Conservation (phyloP, 129 eudicot species). For the Ambrosia artemisiifolia region DNA sequence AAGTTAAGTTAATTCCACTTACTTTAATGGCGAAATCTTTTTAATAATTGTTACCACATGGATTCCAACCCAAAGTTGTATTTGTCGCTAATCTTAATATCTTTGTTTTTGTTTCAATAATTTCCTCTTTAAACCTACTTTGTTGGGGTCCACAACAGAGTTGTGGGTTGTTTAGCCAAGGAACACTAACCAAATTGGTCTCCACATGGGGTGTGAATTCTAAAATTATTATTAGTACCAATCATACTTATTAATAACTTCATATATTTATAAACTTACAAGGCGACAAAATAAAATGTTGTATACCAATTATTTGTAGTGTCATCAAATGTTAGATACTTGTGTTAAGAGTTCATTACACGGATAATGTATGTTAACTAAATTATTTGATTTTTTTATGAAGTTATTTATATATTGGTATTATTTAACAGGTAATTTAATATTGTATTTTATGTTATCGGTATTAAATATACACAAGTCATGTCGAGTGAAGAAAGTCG, state of each 20-base stretch:
- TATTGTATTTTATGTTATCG: not conserved
- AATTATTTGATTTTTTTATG: constrained; percentile 17
- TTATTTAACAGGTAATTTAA: not conserved
- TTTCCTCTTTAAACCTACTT: constrained; percentile 19
- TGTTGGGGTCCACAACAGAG: constrained; percentile 24
- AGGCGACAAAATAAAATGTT: not conserved
- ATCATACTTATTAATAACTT: constrained; percentile 4
- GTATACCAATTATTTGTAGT: not conserved
- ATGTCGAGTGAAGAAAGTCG: not conserved
- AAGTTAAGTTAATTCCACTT: constrained; percentile 18
- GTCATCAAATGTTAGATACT: not conserved
- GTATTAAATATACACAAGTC: not conserved
- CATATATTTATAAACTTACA: not conserved
- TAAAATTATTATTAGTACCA: constrained; percentile 23
- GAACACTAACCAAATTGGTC: constrained; percentile 64
- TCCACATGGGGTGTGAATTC: constrained; percentile 65
- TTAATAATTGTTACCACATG: constrained; percentile 48
- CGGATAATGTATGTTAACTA: not conserved
- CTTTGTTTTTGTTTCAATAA: constrained; percentile 14
- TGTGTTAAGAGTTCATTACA: not conserved
- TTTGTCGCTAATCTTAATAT: constrained; percentile 15
- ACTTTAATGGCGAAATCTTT: constrained; percentile 10
- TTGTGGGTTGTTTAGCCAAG: constrained; percentile 37
- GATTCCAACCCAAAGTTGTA: constrained; percentile 40
- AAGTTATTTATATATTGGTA: not conserved